Base-by-base conservation (phyloP, 2,329 filamentous ascomycete genomes). In the Cadophora sp. region DNA sequence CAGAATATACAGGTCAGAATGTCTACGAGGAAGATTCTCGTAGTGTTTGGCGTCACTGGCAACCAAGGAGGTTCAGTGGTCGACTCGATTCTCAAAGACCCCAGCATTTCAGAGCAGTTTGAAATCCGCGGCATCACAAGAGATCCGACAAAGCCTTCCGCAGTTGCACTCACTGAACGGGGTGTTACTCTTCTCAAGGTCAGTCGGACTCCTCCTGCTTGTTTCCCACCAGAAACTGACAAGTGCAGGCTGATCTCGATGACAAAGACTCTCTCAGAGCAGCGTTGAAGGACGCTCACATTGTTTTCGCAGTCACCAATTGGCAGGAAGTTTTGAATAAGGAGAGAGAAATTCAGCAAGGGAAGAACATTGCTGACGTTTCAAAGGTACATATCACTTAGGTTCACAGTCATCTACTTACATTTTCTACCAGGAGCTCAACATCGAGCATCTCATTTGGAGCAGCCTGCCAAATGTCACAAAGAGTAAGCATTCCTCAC, bases 11-110 rank as follows among this genome's bases (percentile, higher is more conserved):
- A 1, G 3, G 9, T 14, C 16, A 66, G 26, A 11, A 69, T 70
- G 68, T 55, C 66, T 19, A 62, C 66, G 22, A 68, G 65, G 37
- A 79, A 81, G 62, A 71, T 83, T 59, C 75, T 83, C 51, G 79
- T 79, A n/a, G 80, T 85, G n/a, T 73, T 83, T 55, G 82, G 83
- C 22, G 81, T 80, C 26, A 84, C 83, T 7, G 83, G 81, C 29
- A 83, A 81, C 70, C 83, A 86, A 72, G 84, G 83, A 53, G 81
- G 81, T 31, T 84, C 83, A 26, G 82, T 86, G 26, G 76, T 85
- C 68, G 71, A 77, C 3, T 74, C 78, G 62, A 77, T 85, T 65
- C 80, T 85, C 66, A 77, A 76, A 61, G 80, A 85, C 74, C 75
- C 82, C 3, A 69, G 66, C 7, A 77, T 81, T 24, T 59, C 69